These are phyloP conservation scores for Gaeumannomyces tritici DNA, from an alignment of 2,329 filamentous ascomycete species.

Conservation along the genomic window DNA sequence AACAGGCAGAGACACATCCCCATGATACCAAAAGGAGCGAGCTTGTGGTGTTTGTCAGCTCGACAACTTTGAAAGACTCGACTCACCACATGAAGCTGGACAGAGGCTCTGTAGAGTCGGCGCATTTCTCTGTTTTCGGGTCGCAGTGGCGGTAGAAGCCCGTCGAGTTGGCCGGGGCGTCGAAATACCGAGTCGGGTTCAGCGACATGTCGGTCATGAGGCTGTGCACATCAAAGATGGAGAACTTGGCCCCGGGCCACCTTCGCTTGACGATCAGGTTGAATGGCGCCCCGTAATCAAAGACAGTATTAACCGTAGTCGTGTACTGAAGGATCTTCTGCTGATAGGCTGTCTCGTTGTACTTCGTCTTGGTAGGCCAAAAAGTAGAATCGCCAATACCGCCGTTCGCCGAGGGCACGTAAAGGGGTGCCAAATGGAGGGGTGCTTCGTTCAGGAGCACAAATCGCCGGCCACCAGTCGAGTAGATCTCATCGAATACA, in stretches of 20 bases:
- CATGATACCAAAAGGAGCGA: not conserved
- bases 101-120: slow-evolving; percentile 26
- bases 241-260: slow-evolving; percentile 51
- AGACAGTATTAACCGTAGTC: slow-evolving; percentile 36
- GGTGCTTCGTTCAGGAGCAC: slow-evolving; percentile 63
- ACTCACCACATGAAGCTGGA: slow-evolving; percentile 59
- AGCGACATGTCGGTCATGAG: slow-evolving; percentile 56
- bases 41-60: not conserved
- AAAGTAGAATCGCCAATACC: slow-evolving; percentile 31
- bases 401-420: slow-evolving; percentile 38
- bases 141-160: slow-evolving; percentile 48
- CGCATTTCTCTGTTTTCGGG: slow-evolving; percentile 22
- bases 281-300: slow-evolving; percentile 39
- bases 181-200: slow-evolving; percentile 50
- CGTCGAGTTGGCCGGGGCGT: slow-evolving; percentile 52
- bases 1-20: not conserved
- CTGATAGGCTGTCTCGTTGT: slow-evolving; percentile 36
- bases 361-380: slow-evolving; percentile 33
- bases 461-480: slow-evolving; percentile 58
- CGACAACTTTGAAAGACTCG: not conserved
- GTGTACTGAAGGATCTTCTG: slow-evolving; percentile 41
- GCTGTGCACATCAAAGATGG: slow-evolving; percentile 57
- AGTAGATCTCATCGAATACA: slow-evolving; percentile 51
- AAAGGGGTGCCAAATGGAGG: slow-evolving; percentile 58
- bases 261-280: slow-evolving; percentile 30